A percentile compares a stretch with the other conserved stretches of the same genome.
Evolutionary conservation across 345 rosid species (phyloP).

Genomic region (Gossypioides kirkii): DNA sequence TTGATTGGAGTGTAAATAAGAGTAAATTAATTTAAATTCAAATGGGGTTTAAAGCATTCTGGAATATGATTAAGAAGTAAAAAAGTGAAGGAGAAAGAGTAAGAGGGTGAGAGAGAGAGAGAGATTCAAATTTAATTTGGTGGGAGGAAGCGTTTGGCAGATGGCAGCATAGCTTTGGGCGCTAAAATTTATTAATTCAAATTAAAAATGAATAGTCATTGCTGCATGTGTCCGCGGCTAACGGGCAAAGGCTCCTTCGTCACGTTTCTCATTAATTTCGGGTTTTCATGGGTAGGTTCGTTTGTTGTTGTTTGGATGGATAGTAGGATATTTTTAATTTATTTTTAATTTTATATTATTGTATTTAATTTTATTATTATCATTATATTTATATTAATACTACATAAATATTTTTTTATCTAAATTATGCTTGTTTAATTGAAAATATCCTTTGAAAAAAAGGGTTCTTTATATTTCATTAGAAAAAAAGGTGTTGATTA

Average conservation of each 20-base stretch:
- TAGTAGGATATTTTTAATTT: no score
- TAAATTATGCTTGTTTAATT: no score
- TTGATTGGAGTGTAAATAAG: not conserved
- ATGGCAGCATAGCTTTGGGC: slow-evolving; percentile 16
- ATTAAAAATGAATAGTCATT: not conserved
- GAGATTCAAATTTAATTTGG: slow-evolving; percentile 12
- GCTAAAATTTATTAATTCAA: slow-evolving; percentile 27
- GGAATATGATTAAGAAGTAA: not conserved
- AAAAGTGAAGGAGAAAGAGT: not conserved
- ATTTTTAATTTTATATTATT: no score
- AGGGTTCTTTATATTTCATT: no score
- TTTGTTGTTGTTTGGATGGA: no score
- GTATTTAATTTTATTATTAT: no score
- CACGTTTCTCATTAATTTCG: not conserved
- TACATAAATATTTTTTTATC: no score
- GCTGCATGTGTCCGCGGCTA: no score
- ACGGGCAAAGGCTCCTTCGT: not conserved
- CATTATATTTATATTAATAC: no score
- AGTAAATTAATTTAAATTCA: not conserved
- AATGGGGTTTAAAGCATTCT: not conserved
- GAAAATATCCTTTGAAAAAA: no score
- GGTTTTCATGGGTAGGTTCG: no score
- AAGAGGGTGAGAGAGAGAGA: not conserved
- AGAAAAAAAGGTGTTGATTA: no score
- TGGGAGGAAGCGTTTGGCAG: not conserved